These are phyloP conservation scores for Monosporozyma siamensis DNA, from an alignment of 805 yeast genomes.

Conservation along the genomic window DNA sequence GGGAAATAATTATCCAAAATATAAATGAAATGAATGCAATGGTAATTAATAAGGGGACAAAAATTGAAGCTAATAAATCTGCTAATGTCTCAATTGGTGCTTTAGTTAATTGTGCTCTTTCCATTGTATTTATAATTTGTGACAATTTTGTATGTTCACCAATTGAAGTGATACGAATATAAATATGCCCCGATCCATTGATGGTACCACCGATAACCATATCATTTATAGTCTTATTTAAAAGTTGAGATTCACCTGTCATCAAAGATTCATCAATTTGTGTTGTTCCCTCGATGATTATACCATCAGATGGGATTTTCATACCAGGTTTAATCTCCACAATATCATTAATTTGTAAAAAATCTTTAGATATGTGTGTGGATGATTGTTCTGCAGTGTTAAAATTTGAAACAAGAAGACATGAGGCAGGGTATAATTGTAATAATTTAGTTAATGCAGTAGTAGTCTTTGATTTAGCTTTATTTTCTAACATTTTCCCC, in stretches of 20 bases:
- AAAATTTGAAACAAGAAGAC: constrained; percentile 41
- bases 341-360: constrained; percentile 68
- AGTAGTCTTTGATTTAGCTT: constrained; percentile 90
- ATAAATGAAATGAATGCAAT: constrained; percentile 60
- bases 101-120: constrained; percentile 76
- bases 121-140: constrained; percentile 77
- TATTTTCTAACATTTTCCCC: constrained; percentile 87
- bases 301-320: constrained; percentile 87
- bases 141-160: constrained; percentile 83
- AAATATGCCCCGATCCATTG: constrained; percentile 67
- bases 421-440: constrained; percentile 69
- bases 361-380: constrained; percentile 54
- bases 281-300: constrained; percentile 63
- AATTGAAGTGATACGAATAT: constrained; percentile 55
- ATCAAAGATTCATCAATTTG: constrained; percentile 83
- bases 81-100: constrained; percentile 91
- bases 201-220: constrained; percentile 82
- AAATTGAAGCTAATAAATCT: constrained; percentile 73
- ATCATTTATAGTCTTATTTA: constrained; percentile 52
- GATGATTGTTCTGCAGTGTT: constrained; percentile 3
- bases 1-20: constrained; percentile 39
- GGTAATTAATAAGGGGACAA: constrained; percentile 65
- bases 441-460: constrained; percentile 75
- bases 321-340: constrained; percentile 78
- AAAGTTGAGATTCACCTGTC: constrained; percentile 86